These are phyloP conservation scores for Podaxis mareebaensis DNA, from an alignment of 768 basidiomycete genomes.

Conservation along the genomic window DNA sequence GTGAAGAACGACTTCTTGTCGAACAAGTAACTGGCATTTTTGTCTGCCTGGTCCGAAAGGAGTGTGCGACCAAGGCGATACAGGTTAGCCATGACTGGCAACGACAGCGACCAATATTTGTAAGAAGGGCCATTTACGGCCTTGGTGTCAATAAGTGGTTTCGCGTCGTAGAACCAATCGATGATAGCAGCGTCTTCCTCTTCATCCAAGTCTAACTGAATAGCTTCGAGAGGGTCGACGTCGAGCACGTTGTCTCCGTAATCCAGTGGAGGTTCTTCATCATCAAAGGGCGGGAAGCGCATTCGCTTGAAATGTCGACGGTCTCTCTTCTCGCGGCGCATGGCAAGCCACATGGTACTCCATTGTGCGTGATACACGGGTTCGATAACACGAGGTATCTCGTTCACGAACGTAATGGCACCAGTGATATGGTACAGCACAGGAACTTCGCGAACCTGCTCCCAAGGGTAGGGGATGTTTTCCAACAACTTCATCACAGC, in stretches of 20 bases:
- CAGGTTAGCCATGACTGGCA: constrained; percentile 96
- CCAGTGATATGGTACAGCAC: constrained; percentile 99
- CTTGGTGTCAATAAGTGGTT: constrained; percentile 88
- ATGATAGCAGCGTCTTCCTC: constrained; percentile 90
- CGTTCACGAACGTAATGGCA: constrained; percentile 99
- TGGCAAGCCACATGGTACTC: constrained; percentile 99
- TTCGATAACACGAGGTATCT: constrained; percentile 95
- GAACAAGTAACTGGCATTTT: constrained; percentile 90
- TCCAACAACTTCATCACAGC: constrained; percentile 99
- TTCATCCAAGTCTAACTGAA: constrained; percentile 91
- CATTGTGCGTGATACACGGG: constrained; percentile 99
- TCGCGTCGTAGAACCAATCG: constrained; percentile 99
- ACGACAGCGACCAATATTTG: constrained; percentile 86
- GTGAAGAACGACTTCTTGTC: constrained; percentile 99
- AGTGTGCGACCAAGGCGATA: constrained; percentile 95
- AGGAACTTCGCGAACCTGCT: constrained; percentile 99
- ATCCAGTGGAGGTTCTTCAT: constrained; percentile 98
- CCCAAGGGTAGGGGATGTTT: constrained; percentile 98
- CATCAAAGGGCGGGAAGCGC: constrained; percentile 99
- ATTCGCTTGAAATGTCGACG: constrained; percentile 99
- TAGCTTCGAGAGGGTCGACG: constrained; percentile 96
- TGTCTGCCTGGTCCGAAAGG: constrained; percentile 90
- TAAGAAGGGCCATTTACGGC: constrained; percentile 93
- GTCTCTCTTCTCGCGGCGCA: constrained; percentile 98
- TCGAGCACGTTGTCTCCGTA: constrained; percentile 99